Evolutionary conservation across 1,284 basidiomycete species (phyloP).

Genomic region (Ustilago shanxiensis): DNA sequence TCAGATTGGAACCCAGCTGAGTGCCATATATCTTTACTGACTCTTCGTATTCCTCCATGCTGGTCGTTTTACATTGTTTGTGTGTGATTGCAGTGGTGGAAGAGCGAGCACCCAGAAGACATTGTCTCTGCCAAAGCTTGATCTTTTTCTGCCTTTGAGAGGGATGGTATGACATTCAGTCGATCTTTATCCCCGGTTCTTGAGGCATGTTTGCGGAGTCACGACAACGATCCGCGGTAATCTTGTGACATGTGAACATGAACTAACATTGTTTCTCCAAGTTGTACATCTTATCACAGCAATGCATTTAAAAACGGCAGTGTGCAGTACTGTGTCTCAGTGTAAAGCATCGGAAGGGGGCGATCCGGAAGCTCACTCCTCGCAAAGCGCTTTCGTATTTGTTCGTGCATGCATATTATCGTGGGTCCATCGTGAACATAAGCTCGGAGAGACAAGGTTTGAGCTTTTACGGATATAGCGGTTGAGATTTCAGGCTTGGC

Average conservation of each 20-base stretch:
- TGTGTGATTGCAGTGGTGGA: conserved; percentile 41
- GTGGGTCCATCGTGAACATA: background rate
- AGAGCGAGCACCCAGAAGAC: conserved; percentile 52
- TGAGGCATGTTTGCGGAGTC: background rate
- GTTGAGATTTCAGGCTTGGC: conserved; percentile 10
- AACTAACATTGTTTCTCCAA: background rate
- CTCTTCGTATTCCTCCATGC: background rate
- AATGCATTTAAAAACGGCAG: no score
- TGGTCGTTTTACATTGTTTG: background rate
- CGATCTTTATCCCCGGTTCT: background rate
- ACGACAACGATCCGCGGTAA: background rate
- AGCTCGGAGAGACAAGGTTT: background rate
- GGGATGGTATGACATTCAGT: no score
- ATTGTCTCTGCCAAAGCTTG: conserved; percentile 38
- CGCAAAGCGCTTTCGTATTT: background rate
- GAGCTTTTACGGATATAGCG: conserved; percentile 5
- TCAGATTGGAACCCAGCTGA: no score
- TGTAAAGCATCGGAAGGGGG: background rate
- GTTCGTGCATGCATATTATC: background rate
- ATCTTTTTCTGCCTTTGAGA: background rate
- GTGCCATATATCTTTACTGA: background rate
- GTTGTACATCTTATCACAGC: background rate
- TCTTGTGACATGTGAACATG: background rate
- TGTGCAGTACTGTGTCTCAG: no score
- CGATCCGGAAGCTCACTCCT: background rate